Conservation (phyloP, 2,329 filamentous ascomycete species). For the Onygenales sp. region DNA sequence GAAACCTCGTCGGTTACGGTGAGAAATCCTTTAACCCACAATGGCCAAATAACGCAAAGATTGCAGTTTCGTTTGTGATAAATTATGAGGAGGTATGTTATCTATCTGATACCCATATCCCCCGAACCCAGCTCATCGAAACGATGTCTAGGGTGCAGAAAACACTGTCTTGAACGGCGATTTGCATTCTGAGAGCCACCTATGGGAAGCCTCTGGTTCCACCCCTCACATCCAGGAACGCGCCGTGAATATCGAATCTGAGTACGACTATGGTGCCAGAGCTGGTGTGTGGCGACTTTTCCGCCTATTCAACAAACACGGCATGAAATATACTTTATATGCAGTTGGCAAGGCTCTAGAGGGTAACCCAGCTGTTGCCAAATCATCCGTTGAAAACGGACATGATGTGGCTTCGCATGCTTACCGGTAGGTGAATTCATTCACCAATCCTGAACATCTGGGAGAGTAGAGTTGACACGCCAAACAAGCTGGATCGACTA, state of each 20-base stretch:
- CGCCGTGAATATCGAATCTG: conserved; percentile 37
- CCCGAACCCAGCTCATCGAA: neutral
- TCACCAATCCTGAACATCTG: neutral
- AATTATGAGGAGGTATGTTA: conserved; percentile 39
- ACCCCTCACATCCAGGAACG: conserved; percentile 31
- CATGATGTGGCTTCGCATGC: conserved; percentile 43
- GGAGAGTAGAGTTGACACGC: neutral
- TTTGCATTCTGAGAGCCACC: conserved; percentile 8
- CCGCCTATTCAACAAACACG: conserved; percentile 38
- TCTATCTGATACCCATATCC: neutral
- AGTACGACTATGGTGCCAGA: conserved; percentile 44
- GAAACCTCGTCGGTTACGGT: conserved; percentile 24
- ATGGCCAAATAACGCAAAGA: conserved; percentile 35
- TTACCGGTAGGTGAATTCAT: conserved; percentile 23
- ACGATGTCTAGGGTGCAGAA: neutral
- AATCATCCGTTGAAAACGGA: conserved; percentile 37
- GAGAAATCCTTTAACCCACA: conserved; percentile 28
- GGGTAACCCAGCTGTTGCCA: conserved; percentile 37
- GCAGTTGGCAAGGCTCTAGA: conserved; percentile 42
- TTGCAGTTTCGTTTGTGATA: conserved; percentile 38
- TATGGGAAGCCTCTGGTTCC: conserved; percentile 31
- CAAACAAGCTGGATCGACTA: conserved; percentile 37
- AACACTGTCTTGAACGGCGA: neutral
- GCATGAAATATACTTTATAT: conserved; percentile 43
- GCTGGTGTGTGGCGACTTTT: conserved; percentile 43